Conservation (phyloP, 805 yeast genomes). For the Candida gorgasii region DNA sequence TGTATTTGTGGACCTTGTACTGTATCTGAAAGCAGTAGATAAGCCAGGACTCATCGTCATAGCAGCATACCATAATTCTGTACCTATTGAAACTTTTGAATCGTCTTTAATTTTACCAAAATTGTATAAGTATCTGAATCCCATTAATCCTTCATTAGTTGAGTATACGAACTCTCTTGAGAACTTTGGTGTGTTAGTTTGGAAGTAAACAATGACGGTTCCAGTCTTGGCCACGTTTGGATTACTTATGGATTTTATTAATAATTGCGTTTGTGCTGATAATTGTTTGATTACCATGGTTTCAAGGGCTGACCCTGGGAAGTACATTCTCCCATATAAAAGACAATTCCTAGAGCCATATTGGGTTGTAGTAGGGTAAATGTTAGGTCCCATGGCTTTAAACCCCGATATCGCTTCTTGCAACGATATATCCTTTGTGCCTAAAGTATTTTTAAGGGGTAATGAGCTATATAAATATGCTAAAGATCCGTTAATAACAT, state of each 20-base stretch:
- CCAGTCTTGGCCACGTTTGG: conserved; percentile 53
- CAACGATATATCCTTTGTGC: conserved; percentile 54
- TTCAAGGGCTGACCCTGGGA: conserved; percentile 84
- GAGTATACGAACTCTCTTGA: conserved; percentile 78
- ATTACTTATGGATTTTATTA: conserved; percentile 75
- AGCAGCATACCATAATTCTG: conserved; percentile 88
- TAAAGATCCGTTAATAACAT: conserved; percentile 73
- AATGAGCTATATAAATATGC: conserved; percentile 76
- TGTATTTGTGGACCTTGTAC: conserved; percentile 80
- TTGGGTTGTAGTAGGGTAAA: background rate
- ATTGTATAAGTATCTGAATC: conserved; percentile 77
- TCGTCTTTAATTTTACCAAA: conserved; percentile 53
- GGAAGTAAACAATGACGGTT: conserved; percentile 68
- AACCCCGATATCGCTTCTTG: conserved; percentile 74
- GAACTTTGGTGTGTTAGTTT: conserved; percentile 60
- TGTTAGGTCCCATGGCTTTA: conserved; percentile 51
- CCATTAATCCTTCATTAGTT: conserved; percentile 79
- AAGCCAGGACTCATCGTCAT: conserved; percentile 84
- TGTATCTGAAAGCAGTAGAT: conserved; percentile 80
- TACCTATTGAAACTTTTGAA: conserved; percentile 73
- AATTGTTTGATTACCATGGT: conserved; percentile 78
- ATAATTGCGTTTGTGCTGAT: conserved; percentile 58
- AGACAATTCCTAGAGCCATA: conserved; percentile 40
- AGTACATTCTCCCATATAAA: conserved; percentile 81
- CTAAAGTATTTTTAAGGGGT: conserved; percentile 51